These are phyloP conservation scores for Chamaecyparis obtusa DNA, from an alignment of 75 land plant genomes.

Conservation along the genomic window DNA sequence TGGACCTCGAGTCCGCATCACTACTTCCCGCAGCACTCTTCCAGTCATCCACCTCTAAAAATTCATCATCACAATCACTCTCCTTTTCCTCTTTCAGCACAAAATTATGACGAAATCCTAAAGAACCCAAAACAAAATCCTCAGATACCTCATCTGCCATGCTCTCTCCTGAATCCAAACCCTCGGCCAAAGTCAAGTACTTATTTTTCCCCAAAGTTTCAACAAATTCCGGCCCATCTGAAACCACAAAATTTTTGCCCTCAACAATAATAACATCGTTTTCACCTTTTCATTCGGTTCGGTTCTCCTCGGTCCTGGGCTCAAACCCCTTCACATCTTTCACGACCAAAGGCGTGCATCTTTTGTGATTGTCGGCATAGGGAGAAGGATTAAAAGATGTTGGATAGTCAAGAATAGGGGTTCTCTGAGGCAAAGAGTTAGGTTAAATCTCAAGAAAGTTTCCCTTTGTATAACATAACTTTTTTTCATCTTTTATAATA, in stretches of 20 bases:
- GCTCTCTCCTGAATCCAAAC: neutral
- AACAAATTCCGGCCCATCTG: neutral
- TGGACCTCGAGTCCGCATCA: neutral
- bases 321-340: neutral
- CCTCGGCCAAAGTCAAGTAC: neutral
- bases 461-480: no score
- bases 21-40: slow-evolving; percentile 14
- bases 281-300: neutral
- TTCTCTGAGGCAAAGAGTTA: no score
- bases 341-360: neutral
- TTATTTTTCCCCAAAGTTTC: neutral
- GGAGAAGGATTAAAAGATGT: no score
- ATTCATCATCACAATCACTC: slow-evolving; percentile 6
- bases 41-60: slow-evolving; percentile 12
- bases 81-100: neutral
- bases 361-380: no score
- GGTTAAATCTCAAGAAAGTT: no score
- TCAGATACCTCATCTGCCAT: neutral
- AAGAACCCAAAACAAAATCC: neutral
- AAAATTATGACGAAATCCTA: neutral
- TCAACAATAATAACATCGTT: neutral
- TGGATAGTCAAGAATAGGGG: no score
- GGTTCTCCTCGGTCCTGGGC: neutral
- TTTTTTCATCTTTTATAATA: no score
- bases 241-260: neutral